Conservation (phyloP, 2,329 filamentous ascomycete genomes). For the Cordyceps cicadae region DNA sequence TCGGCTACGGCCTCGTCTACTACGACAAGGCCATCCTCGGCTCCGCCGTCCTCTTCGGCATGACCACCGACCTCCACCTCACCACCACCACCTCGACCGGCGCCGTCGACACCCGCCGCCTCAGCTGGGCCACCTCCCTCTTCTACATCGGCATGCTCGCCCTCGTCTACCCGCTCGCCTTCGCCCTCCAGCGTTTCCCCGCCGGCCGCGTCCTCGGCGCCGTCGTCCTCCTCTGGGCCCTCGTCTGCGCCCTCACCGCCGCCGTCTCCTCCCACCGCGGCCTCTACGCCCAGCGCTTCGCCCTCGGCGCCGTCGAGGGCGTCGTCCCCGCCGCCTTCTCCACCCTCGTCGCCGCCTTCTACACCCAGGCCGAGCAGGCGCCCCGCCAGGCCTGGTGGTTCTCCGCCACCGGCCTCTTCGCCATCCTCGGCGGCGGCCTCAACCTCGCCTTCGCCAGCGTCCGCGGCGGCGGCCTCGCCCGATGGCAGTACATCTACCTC, state of each 20-base stretch:
- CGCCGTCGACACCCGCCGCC: slow-evolving; percentile 54
- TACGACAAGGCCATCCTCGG: slow-evolving; percentile 61
- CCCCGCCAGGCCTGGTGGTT: slow-evolving; percentile 62
- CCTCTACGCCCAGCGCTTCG: slow-evolving; percentile 59
- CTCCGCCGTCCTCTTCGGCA: slow-evolving; percentile 64
- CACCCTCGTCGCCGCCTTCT: slow-evolving; percentile 53
- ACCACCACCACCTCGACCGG: slow-evolving; percentile 25
- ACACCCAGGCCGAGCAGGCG: slow-evolving; percentile 57
- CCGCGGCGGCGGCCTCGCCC: slow-evolving; percentile 39
- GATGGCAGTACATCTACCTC: slow-evolving; percentile 67
- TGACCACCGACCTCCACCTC: slow-evolving; percentile 61
- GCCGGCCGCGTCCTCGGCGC: slow-evolving; percentile 55
- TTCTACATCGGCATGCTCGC: slow-evolving; percentile 77
- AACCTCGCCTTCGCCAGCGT: slow-evolving; percentile 64
- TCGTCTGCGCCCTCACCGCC: slow-evolving; percentile 60
- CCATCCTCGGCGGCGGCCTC: slow-evolving; percentile 53
- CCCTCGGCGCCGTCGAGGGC: slow-evolving; percentile 54
- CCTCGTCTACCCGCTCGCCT: slow-evolving; percentile 66
- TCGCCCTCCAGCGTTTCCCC: slow-evolving; percentile 59
- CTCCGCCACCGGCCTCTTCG: slow-evolving; percentile 49
- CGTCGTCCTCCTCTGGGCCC: slow-evolving; percentile 57
- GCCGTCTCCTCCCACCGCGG: slow-evolving; percentile 56
- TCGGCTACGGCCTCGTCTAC: slow-evolving; percentile 39
- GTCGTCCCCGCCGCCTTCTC: slow-evolving; percentile 60
- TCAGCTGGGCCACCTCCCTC: slow-evolving; percentile 69